Evolutionary conservation across 352 stramenopile genomes (phyloP), one percentile per base, ranked within the genome.

Genomic region (Phytophthora sojae): DNA sequence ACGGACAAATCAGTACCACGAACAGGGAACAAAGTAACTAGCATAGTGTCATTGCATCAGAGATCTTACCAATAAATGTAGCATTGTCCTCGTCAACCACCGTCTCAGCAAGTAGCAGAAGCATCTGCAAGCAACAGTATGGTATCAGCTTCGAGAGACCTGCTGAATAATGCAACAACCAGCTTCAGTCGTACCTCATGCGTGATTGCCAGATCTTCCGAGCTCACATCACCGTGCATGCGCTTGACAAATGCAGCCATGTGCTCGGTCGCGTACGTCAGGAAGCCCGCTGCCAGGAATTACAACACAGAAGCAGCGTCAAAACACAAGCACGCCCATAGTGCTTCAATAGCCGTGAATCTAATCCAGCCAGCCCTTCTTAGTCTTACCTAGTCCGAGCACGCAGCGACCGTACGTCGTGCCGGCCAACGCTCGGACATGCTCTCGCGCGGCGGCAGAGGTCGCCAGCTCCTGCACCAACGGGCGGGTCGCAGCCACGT

Each of bases 41-140:
- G 6, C 25, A 15, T 21, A 6, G 19, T 52, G 25, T 3, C n/a
- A 26, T 29, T 29, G 9, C 45, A 17, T 17, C 15, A 15, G 14
- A 26, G 4, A 49, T 67, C 81, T 63, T 50, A 94, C 86, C 86
- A 25, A 87, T 77, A 52, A 90, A 93, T 6, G 83, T 92, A 32
- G 87, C 82, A 67, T 96, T 94, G 77, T 96, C 86, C 75, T 94
- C 86, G 71, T 96, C 86, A 12, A 80, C 66, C n/a, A 92, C 66
- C 11, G 77, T 81, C 37, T 83, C 73, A 6, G 89, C 81, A 8
- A 94, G 77, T 7, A 77, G 61, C 44, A 64, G 39, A 29, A 81
- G 42, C 32, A 79, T 68, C 35, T 68, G 39, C 3, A 11, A 39
- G 15, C 26, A 51, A 17, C 17, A n/a, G 25, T 57, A 12, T 51